Percentiles rank a stretch among this genome's conserved stretches.
phyloP scores from a whole-genome alignment of 1,284 basidiomycete genomes.

The Fomitopsis palustris region DNA sequence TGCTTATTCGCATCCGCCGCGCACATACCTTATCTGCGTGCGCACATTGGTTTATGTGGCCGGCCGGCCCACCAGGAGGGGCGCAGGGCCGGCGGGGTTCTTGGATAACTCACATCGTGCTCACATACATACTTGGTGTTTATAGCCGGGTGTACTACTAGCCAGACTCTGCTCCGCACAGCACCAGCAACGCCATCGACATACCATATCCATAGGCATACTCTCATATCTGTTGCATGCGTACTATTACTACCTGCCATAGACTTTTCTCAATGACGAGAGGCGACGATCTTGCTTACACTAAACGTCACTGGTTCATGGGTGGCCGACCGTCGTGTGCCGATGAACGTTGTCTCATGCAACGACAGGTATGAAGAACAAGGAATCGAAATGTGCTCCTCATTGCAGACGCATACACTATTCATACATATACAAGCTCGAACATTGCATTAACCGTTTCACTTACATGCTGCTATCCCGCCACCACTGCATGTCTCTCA shows the following conservation, averaged over 20 bases:
- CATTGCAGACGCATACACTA: too few relatives aligned
- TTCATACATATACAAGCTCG: too few relatives aligned
- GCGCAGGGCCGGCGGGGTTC: background rate
- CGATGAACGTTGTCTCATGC: background rate
- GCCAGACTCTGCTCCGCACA: background rate
- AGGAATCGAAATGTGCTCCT: too few relatives aligned
- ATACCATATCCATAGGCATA: background rate
- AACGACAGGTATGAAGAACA: too few relatives aligned
- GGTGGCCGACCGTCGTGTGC: background rate
- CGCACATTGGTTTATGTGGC: background rate
- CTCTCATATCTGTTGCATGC: background rate
- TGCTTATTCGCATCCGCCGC: background rate
- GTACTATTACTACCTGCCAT: background rate
- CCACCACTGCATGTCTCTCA: too few relatives aligned
- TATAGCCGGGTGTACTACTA: background rate
- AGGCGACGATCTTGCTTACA: background rate
- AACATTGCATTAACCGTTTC: too few relatives aligned
- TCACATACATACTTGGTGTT: background rate
- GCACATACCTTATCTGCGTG: background rate
- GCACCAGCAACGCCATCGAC: background rate
- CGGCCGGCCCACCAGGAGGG: background rate
- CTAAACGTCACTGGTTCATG: too few relatives aligned
- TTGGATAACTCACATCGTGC: background rate
- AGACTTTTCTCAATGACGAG: conserved; percentile 1
- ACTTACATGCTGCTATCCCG: too few relatives aligned